Base-by-base conservation (phyloP, 2,329 filamentous ascomycete species). In the Fusarium torreyae region DNA sequence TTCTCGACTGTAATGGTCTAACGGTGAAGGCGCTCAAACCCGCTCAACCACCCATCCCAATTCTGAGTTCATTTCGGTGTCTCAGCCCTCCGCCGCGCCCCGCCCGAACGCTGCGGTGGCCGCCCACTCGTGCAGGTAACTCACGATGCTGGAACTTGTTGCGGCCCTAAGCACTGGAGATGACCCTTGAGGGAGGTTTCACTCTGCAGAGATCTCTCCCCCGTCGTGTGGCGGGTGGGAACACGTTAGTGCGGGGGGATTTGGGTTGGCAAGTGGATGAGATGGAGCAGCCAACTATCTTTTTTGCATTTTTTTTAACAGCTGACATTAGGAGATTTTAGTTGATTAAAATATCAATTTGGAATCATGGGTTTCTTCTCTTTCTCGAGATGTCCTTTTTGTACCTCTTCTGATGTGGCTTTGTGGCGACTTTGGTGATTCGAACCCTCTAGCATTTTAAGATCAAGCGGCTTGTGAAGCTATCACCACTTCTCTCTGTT, bases 131-230 rank as follows among this genome's bases (percentile, higher is more conserved):
- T 84, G 84, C 76, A 85, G 89, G 89, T 79, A 91, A 85, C 89
- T 86, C 83, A 85, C 87, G 89, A 91, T 85, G 80, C 84, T 88
- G 84, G 79, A 72, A 70, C 44, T 55, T 42, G 45, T 46, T 77
- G 82, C 79, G 81, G 81, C 84, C 88, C 81, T 91, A 87, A 89
- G 89, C 86, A 88, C 87, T 89, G 89, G 86, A 88, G 87, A 88
- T 83, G 76, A 91, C 78, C 75, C 88, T 90, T 88, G 84, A 91
- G 89, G 86, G 88, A 90, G 89, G 89, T 60, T 81, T 91, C 87
- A 91, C 89, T 89, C 87, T 89, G 88, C 89, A 91, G 87, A 90
- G 88, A 79, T 79, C 83, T 89, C 85, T 88, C 87, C 88, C 87
- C 88, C 89, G 87, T 89, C 85, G 85, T 84, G 84, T 91, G 88